Base-by-base conservation (phyloP, 108 stramenopile genomes). In the Conticribra guillardii region DNA sequence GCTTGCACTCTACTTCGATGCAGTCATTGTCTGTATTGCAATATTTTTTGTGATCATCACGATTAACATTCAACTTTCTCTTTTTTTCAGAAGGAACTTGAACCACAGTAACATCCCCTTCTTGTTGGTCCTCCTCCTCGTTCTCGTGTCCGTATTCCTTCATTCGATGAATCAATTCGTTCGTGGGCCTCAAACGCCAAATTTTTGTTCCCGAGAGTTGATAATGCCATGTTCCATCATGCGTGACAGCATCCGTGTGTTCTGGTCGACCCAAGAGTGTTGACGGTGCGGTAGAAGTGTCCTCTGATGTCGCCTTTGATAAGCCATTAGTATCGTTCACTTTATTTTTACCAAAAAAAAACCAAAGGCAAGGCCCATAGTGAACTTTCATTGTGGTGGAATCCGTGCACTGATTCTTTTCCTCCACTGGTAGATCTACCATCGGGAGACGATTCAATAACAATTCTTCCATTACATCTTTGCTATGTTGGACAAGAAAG, bases 211-310 rank as follows among this genome's bases (percentile, higher is more conserved):
- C 93, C 8, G 85, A 85, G 29, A 93, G 52, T 60, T 96, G 96
- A 77, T 85, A 91, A 77, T 96, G 93, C 82, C 88, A 94, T 8
- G 96, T 96, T 24, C 96, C 96, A 78, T 94, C 93, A 71, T 93
- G 91, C 32, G 84, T 76, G 16, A 96, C 83, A 11, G 84, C 76
- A 78, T 96, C 96, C 0, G 93, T 96, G 67, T 96, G 96, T 65
- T 93, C 91, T 27, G 85, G 87, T 41, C 95, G 80, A 8, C 95
- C 95, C 34, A 69, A 68, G 34, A 96, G 32, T 50, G 60, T 44
- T 14, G 30, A 24, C n/a, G n/a, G n/a, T n/a, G n/a, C n/a, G n/a
- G n/a, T n/a, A n/a, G n/a, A n/a, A n/a, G n/a, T n/a, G n/a, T n/a
- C n/a, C n/a, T n/a, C n/a, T n/a, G n/a, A n/a, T n/a, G n/a, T n/a